Base-by-base conservation (phyloP, 2,329 filamentous ascomycete genomes). In the Pseudocercospora crystallina region DNA sequence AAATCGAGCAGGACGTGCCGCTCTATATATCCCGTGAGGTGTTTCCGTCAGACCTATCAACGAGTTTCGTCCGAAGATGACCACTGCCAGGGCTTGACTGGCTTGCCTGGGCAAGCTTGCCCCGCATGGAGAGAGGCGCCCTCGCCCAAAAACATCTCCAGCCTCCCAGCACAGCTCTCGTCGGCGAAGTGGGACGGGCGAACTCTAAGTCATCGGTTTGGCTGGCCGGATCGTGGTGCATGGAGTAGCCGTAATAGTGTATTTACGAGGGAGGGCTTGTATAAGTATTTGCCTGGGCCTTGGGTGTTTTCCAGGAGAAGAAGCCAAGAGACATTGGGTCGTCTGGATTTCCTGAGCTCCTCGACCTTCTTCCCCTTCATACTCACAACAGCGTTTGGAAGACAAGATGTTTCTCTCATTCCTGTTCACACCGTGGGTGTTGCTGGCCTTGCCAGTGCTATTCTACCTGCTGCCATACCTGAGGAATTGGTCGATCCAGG, bases 381-480 rank as follows among this genome's bases (percentile, higher is more conserved):
- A 26, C 20, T 26, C 3, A 26, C 20, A 26, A 26, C 7, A 36
- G 34, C 11, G 33, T n/a, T 29, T 12, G 11, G 7, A 20, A 11
- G 26, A n/a, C 54, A 60, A 29, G 37, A 71, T 71, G 69, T 62
- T 72, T 36, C 59, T 72, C 53, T 66, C 67, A 36, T 61, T 69
- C 47, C 65, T 78, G 40, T 63, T 77, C 60, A 69, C 73, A 8
- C 75, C 75, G 0, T 77, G 72, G 61, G 57, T 71, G 0, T 71
- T 80, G n/a, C 63, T 81, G 8, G 70, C 76, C 5, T 62, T 78
- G 30, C 60, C 83, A 2, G 54, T 79, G 5, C 67, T 76, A 14
- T 83, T 75, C 64, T 87, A 83, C 63, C 44, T 84, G 8, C 78
- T 83, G 46, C 76, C 82, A 0, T 86, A 84, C 66, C 68, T 86